Percentiles rank a stretch among this genome's conserved stretches.
phyloP scores from a whole-genome alignment of 1,139 yeast species.

The Debaryomyces nepalensis region DNA sequence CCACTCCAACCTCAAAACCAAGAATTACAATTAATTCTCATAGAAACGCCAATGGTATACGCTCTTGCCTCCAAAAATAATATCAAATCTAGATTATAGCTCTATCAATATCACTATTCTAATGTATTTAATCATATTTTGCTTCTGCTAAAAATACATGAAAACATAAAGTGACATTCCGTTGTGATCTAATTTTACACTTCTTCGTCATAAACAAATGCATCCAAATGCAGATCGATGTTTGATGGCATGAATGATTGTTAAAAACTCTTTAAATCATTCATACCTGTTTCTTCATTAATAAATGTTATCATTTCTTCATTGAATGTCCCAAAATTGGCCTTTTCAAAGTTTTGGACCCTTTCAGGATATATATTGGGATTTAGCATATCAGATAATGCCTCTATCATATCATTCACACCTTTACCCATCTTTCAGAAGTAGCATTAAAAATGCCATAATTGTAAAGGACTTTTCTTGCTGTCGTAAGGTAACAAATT shows the following conservation, averaged over 20 bases:
- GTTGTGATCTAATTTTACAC: neutral
- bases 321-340: neutral
- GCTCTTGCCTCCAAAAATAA: no score
- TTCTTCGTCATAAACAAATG: neutral
- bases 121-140: no score
- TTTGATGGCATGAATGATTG: neutral
- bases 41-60: no score
- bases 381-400: neutral
- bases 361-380: neutral
- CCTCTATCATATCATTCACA: neutral
- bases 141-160: no score
- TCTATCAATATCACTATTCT: no score
- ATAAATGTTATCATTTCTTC: neutral
- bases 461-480: neutral
- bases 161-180: neutral
- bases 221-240: neutral
- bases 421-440: conserved; percentile 1
- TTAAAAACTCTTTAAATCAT: neutral
- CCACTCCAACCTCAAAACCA: no score
- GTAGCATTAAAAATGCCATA: conserved; percentile 1
- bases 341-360: neutral
- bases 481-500: neutral
- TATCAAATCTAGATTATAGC: no score
- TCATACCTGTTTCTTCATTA: neutral
- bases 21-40: no score